These are phyloP conservation scores for Ascosphaera apis DNA, from an alignment of 2,329 filamentous ascomycete species.

Conservation along the genomic window DNA sequence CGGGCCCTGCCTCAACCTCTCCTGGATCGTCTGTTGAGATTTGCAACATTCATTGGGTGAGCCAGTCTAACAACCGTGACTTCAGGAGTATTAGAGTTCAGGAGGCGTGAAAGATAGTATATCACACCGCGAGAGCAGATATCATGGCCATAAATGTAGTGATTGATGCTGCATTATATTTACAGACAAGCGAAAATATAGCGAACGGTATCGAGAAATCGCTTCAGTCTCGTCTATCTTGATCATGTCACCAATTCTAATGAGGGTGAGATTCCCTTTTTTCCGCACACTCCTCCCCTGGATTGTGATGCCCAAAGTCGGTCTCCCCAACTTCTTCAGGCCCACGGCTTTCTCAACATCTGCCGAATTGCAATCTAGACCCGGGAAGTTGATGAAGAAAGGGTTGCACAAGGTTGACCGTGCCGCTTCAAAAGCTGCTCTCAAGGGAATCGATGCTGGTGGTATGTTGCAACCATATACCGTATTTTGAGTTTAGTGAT, in stretches of 20 bases:
- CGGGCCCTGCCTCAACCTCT: too few species aligned
- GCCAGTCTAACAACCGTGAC: conserved; percentile 7
- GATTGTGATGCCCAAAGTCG: not conserved
- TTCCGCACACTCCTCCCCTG: not conserved
- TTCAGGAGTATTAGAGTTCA: conserved; percentile 5
- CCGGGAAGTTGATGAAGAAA: conserved; percentile 33
- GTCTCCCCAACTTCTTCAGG: not conserved
- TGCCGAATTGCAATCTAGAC: conserved; percentile 22
- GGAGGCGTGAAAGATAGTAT: conserved; percentile 3
- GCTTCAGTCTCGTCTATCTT: too few species aligned
- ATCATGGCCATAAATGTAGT: too few species aligned
- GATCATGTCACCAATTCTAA: not conserved
- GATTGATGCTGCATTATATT: not conserved
- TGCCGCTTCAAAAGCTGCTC: conserved; percentile 29
- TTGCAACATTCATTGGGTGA: conserved; percentile 10
- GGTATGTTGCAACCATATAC: conserved; percentile 21
- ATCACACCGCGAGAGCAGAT: too few species aligned
- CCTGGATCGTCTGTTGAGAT: too few species aligned
- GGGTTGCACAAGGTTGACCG: conserved; percentile 34
- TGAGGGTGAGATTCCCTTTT: not conserved
- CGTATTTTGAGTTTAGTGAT: not conserved
- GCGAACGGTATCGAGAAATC: not conserved
- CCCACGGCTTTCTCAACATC: conserved; percentile 28
- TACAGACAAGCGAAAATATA: not conserved
- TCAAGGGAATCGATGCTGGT: conserved; percentile 39